Percentiles rank a stretch among this genome's conserved stretches.
Evolutionary conservation across 2,329 filamentous ascomycete genomes (phyloP).

Genomic region (Lecanicillium sp.): DNA sequence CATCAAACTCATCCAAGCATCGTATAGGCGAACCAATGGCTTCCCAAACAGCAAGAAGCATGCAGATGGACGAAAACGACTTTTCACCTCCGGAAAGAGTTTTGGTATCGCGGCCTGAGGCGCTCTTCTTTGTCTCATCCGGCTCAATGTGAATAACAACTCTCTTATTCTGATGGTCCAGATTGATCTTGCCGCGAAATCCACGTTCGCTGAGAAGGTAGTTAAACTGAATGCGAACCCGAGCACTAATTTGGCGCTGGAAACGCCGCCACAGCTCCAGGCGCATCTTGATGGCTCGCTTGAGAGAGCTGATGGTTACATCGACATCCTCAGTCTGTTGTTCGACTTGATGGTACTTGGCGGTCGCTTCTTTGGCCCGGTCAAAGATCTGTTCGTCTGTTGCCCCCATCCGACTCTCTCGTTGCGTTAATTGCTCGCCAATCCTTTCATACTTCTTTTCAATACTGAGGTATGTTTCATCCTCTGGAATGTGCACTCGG

Average conservation of each 20-base stretch:
- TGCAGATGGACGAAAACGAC: slow-evolving; percentile 93
- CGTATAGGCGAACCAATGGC: slow-evolving; percentile 94
- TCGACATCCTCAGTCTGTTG: slow-evolving; percentile 30
- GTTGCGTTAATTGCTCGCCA: slow-evolving; percentile 47
- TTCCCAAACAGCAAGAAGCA: slow-evolving; percentile 90
- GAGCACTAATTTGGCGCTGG: slow-evolving; percentile 75
- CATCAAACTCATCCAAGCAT: slow-evolving; percentile 95
- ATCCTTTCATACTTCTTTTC: slow-evolving; percentile 47
- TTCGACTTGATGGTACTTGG: slow-evolving; percentile 34
- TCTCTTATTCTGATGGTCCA: slow-evolving; percentile 66
- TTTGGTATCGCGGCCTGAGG: slow-evolving; percentile 72
- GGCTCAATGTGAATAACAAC: slow-evolving; percentile 72
- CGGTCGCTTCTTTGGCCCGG: slow-evolving; percentile 30
- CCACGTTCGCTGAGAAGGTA: slow-evolving; percentile 84
- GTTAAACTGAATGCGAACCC: slow-evolving; percentile 76
- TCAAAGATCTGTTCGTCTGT: slow-evolving; percentile 56
- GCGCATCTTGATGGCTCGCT: slow-evolving; percentile 58
- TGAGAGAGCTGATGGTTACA: slow-evolving; percentile 36
- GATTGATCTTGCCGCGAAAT: slow-evolving; percentile 72
- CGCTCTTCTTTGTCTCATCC: slow-evolving; percentile 59
- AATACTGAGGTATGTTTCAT: slow-evolving; percentile 52
- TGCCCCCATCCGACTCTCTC: slow-evolving; percentile 51
- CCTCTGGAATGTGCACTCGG: slow-evolving; percentile 54
- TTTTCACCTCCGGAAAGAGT: slow-evolving; percentile 95
- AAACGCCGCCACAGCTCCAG: slow-evolving; percentile 73